These are phyloP conservation scores for Sugiyamaella castrensis DNA, from an alignment of 1,139 yeast genomes.

Conservation along the genomic window DNA sequence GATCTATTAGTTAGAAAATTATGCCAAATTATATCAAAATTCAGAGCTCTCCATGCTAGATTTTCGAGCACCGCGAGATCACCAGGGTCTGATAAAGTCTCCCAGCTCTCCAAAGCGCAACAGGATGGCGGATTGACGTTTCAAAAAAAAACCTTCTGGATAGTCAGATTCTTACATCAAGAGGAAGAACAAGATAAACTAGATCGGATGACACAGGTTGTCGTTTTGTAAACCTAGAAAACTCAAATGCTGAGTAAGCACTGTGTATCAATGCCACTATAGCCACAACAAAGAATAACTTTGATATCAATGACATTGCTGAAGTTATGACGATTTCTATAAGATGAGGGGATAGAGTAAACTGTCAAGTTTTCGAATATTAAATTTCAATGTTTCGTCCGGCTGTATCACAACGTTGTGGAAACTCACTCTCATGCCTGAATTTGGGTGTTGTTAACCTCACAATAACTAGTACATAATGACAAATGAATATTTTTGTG, in stretches of 20 bases:
- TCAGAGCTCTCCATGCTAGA: background rate
- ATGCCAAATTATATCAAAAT: no score
- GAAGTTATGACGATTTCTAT: background rate
- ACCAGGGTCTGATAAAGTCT: no score
- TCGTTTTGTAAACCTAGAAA: conserved; percentile 30
- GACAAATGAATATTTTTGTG: no score
- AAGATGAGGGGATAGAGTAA: background rate
- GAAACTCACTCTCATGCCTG: no score
- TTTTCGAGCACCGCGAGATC: background rate
- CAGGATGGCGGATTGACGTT: no score
- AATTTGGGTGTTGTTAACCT: no score
- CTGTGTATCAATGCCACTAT: conserved; percentile 32
- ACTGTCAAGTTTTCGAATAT: background rate
- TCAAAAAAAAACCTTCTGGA: no score
- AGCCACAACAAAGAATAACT: conserved; percentile 23
- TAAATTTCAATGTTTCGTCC: background rate
- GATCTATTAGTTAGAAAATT: conserved; percentile 25
- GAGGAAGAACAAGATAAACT: conserved; percentile 26
- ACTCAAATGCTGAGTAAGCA: conserved; percentile 39
- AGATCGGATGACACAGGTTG: conserved; percentile 22
- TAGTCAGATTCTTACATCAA: conserved; percentile 33
- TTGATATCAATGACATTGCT: conserved; percentile 9
- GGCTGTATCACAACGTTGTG: background rate
- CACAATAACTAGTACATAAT: no score
- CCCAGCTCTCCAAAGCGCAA: no score